A percentile compares a stretch with the other conserved stretches of the same genome.
These are phyloP conservation scores for Apiospora phragmitis DNA, from an alignment of 2,329 filamentous ascomycete species.

Conservation along the genomic window DNA sequence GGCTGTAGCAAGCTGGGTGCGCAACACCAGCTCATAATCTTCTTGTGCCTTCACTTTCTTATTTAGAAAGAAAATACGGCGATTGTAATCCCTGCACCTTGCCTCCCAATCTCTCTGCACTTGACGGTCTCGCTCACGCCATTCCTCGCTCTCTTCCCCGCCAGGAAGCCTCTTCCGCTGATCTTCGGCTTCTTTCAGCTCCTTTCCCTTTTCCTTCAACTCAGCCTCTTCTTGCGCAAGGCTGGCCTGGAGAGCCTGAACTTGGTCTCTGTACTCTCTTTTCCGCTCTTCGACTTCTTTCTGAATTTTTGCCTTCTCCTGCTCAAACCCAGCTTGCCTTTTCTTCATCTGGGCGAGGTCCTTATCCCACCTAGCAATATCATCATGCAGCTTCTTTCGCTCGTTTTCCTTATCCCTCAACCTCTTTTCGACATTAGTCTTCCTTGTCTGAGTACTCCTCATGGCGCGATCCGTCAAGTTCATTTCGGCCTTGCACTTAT, in stretches of 20 bases:
- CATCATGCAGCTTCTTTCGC: constrained; percentile 68
- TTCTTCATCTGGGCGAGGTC: constrained; percentile 61
- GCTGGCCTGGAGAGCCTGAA: constrained; percentile 63
- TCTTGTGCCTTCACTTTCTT: constrained; percentile 40
- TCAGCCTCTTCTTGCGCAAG: constrained; percentile 68
- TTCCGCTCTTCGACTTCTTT: constrained; percentile 53
- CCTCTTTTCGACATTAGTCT: constrained; percentile 72
- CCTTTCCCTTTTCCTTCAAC: constrained; percentile 68
- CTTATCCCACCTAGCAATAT: constrained; percentile 67
- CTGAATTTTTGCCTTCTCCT: constrained; percentile 52
- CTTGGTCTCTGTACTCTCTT: constrained; percentile 54
- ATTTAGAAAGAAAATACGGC: constrained; percentile 47
- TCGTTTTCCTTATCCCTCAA: constrained; percentile 70
- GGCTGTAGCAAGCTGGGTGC: constrained; percentile 45
- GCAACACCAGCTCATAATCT: constrained; percentile 46
- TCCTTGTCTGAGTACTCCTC: constrained; percentile 75
- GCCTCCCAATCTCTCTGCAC: constrained; percentile 58
- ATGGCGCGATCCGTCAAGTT: constrained; percentile 80
- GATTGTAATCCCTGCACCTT: constrained; percentile 54
- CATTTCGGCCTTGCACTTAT: constrained; percentile 79
- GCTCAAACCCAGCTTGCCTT: constrained; percentile 54
- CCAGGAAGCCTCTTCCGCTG: constrained; percentile 64
- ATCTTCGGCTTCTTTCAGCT: constrained; percentile 74
- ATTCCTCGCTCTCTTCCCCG: constrained; percentile 60
- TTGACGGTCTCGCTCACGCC: constrained; percentile 51